phyloP scores from a whole-genome alignment of 176 grass and related monocot species.

The maize (Zea mays) region Zm-B73-REFERENCE-NAM-5.0 NC_050099.1:51992001-51992500 shows the following conservation, averaged over 20 bases:
- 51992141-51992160: background rate
- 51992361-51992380: background rate
- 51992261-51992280: background rate
- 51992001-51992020: too few relatives aligned
- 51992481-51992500: slow-evolving; percentile 7
- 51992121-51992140: too few relatives aligned
- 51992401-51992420: background rate
- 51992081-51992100: too few relatives aligned
- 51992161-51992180: slow-evolving; percentile 18
- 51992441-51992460: background rate
- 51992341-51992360: background rate
- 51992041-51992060: too few relatives aligned
- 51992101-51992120: too few relatives aligned
- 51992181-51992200: background rate
- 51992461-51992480: background rate
- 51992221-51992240: background rate
- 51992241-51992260: background rate
- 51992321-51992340: slow-evolving; percentile 1
- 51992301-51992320: background rate
- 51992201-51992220: background rate
- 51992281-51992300: background rate
- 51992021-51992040: too few relatives aligned
- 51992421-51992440: background rate
- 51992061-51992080: too few relatives aligned
- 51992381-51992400: background rate